Percentiles rank a stretch among this genome's conserved stretches.
These are phyloP conservation scores for Linderina pennispora DNA, from an alignment of 192 early-diverging fungal genomes.

Conservation along the genomic window DNA sequence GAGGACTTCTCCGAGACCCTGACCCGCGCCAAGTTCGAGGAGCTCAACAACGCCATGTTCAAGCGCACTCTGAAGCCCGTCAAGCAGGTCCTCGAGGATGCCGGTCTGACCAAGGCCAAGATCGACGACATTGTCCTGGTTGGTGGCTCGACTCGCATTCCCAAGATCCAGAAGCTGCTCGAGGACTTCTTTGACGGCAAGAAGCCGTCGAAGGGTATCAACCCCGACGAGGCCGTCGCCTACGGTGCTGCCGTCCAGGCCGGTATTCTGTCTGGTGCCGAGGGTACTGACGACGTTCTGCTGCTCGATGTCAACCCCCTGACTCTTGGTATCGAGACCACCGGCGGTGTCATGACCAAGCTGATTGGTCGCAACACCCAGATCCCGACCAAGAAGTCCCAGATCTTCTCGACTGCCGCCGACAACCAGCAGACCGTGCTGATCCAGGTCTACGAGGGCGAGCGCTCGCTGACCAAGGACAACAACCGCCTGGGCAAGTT, in stretches of 20 bases:
- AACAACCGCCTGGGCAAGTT: slow-evolving; percentile 98
- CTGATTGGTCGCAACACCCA: slow-evolving; percentile 89
- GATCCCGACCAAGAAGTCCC: slow-evolving; percentile 96
- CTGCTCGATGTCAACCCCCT: slow-evolving; percentile 94
- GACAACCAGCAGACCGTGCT: slow-evolving; percentile 96
- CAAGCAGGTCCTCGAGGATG: slow-evolving; percentile 90
- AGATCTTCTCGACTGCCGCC: slow-evolving; percentile 95
- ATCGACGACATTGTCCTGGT: slow-evolving; percentile 97
- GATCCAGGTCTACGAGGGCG: slow-evolving; percentile 97
- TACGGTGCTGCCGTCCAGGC: slow-evolving; percentile 97
- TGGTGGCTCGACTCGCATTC: slow-evolving; percentile 98
- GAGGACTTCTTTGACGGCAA: slow-evolving; percentile 96
- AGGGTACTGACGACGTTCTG: slow-evolving; percentile 58
- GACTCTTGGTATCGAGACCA: slow-evolving; percentile 97
- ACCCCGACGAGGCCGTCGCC: slow-evolving; percentile 98
- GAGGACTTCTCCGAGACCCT: slow-evolving; percentile 91
- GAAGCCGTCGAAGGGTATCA: slow-evolving; percentile 94
- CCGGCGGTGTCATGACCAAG: slow-evolving; percentile 95
- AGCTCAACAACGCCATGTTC: slow-evolving; percentile 90
- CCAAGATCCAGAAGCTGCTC: slow-evolving; percentile 90
- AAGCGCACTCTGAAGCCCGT: slow-evolving; percentile 91
- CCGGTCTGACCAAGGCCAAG: slow-evolving; percentile 73
- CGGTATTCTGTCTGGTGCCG: slow-evolving; percentile 77
- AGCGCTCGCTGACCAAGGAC: slow-evolving; percentile 95
- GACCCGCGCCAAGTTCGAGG: slow-evolving; percentile 96